Conservation (phyloP, 768 basidiomycete species). For the Hypsizygus marmoreus region DNA sequence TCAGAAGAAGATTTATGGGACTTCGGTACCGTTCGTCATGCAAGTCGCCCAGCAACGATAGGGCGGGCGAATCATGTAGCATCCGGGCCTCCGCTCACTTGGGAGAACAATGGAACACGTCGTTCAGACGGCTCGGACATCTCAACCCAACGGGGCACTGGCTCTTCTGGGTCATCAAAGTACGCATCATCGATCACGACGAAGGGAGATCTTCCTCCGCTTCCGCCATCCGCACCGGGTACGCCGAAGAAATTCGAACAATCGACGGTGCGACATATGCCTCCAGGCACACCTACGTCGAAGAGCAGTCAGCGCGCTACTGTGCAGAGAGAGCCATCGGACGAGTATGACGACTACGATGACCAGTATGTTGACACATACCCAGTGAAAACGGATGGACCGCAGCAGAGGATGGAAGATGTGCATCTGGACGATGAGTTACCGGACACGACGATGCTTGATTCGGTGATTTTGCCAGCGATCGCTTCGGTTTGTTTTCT, state of each 20-base stretch:
- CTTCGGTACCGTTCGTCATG: constrained; percentile 92
- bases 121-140: constrained; percentile 42
- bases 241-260: constrained; percentile 52
- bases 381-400: constrained; percentile 41
- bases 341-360: constrained; percentile 69
- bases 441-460: constrained; percentile 89
- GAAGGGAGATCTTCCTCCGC: constrained; percentile 65
- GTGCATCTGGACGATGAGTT: constrained; percentile 58
- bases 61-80: constrained; percentile 66
- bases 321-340: constrained; percentile 51
- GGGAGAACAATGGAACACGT: constrained; percentile 69
- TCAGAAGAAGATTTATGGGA: constrained; percentile 93
- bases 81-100: constrained; percentile 72
- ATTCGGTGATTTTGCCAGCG: constrained; percentile 94
- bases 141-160: constrained; percentile 29
- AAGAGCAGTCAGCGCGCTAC: constrained; percentile 32
- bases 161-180: constrained; percentile 34
- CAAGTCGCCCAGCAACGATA: constrained; percentile 58
- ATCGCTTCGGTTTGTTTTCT: constrained; percentile 81
- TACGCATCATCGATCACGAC: constrained; percentile 47
- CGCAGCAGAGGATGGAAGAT: constrained; percentile 50
- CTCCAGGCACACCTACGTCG: constrained; percentile 28
- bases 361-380: constrained; percentile 56
- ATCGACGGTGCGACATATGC: constrained; percentile 69
- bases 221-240: constrained; percentile 42